Percentiles rank a stretch among this genome's conserved stretches.
These are phyloP conservation scores for Serendipita indica DNA, from an alignment of 768 basidiomycete genomes.

Conservation along the genomic window DNA sequence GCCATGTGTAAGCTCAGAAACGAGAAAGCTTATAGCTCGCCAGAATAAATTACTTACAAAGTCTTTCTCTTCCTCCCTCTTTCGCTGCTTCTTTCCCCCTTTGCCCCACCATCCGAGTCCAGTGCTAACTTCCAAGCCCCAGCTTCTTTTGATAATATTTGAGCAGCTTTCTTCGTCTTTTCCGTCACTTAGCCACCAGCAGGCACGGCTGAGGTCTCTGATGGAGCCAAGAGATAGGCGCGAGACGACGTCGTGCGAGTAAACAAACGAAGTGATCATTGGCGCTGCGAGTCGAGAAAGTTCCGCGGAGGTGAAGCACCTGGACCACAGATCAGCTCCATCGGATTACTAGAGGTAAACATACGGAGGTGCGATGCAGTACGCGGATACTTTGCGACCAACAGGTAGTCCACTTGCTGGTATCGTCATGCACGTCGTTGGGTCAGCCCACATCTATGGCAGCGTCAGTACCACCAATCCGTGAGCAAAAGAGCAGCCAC, in stretches of 20 bases:
- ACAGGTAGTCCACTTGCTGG: conserved; percentile 13
- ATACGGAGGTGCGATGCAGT: conserved; percentile 69
- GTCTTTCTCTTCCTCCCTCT: conserved; percentile 23
- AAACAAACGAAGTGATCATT: conserved; percentile 62
- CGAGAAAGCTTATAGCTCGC: too few species aligned
- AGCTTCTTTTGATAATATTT: conserved; percentile 13
- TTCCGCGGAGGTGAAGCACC: conserved; percentile 46
- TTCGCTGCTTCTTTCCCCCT: conserved; percentile 10
- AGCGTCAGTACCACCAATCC: conserved; percentile 8
- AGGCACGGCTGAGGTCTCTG: conserved; percentile 57
- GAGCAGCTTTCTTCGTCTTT: conserved; percentile 26
- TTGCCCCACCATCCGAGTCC: conserved; percentile 10
- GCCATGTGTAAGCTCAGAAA: conserved; percentile 7
- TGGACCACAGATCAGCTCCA: conserved; percentile 17
- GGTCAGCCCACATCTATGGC: conserved; percentile 71
- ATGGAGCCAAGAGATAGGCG: conserved; percentile 65
- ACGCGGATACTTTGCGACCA: conserved; percentile 40
- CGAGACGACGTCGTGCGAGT: conserved; percentile 70
- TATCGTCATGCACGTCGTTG: conserved; percentile 48
- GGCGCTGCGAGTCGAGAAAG: conserved; percentile 45
- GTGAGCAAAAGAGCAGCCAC: conserved; percentile 13
- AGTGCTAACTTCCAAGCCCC: conserved; percentile 14
- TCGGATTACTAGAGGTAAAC: conserved; percentile 18
- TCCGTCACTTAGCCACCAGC: conserved; percentile 67
- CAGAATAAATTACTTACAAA: background rate